Evolutionary conservation across 495 filamentous ascomycete species (phyloP).

Genomic region (Penicillium maclennaniae): DNA sequence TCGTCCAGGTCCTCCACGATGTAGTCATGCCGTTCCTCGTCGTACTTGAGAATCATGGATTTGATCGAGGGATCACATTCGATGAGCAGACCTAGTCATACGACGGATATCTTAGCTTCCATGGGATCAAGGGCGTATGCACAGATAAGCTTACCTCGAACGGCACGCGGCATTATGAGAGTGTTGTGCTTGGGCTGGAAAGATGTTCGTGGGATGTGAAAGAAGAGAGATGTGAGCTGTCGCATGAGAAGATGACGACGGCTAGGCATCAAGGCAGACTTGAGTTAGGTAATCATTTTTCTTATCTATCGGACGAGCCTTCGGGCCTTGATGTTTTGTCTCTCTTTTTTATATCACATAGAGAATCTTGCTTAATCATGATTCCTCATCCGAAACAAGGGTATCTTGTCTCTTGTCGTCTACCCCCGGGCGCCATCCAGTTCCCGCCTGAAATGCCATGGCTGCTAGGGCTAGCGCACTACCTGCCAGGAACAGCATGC

Average conservation of each 20-base stretch:
- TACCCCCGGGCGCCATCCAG: conserved; percentile 53
- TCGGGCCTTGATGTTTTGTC: no score
- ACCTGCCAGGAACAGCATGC: conserved; percentile 54
- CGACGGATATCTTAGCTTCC: neutral
- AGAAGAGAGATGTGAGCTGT: conserved; percentile 2
- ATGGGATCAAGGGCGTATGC: neutral
- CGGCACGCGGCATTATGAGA: conserved; percentile 45
- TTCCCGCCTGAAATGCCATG: conserved; percentile 59
- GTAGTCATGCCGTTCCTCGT: conserved; percentile 62
- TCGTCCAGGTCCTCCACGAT: conserved; percentile 77
- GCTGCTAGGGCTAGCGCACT: conserved; percentile 52
- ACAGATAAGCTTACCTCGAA: conserved; percentile 33
- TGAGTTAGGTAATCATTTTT: neutral
- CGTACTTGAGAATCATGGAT: conserved; percentile 70
- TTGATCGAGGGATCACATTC: conserved; percentile 77
- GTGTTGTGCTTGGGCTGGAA: neutral
- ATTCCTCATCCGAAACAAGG: neutral
- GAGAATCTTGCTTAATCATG: neutral
- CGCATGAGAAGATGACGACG: no score
- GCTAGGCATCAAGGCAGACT: conserved; percentile 14
- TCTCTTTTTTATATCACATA: no score
- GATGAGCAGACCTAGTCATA: conserved; percentile 59
- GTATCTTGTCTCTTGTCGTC: conserved; percentile 4
- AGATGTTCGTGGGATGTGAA: neutral
- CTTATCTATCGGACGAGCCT: neutral